phyloP scores from a whole-genome alignment of 305 asterid genomes.

The Euphrasia arctica region DNA sequence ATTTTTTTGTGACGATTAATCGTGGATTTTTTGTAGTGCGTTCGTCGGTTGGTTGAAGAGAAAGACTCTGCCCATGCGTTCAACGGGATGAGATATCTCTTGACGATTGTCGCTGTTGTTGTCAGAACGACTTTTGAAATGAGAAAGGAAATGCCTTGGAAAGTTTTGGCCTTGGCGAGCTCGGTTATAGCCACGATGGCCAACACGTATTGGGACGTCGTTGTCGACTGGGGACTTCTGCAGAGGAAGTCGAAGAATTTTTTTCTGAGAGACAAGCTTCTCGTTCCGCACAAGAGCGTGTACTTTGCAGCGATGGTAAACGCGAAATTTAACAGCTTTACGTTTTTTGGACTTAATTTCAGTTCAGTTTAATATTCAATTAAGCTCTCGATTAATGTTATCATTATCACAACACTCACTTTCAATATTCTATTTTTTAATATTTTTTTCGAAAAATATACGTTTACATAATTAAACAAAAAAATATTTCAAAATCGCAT shows the following conservation, averaged over 20 bases:
- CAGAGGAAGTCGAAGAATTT: slow-evolving; percentile 57
- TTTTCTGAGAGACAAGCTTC: slow-evolving; percentile 62
- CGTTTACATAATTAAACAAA: no score
- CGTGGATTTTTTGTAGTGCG: slow-evolving; percentile 38
- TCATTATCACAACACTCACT: no score
- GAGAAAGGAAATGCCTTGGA: slow-evolving; percentile 48
- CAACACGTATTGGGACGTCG: slow-evolving; percentile 82
- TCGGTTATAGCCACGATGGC: slow-evolving; percentile 51
- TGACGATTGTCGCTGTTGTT: slow-evolving; percentile 66
- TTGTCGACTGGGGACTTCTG: slow-evolving; percentile 81
- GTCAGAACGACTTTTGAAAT: slow-evolving; percentile 64
- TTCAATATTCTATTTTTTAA: no score
- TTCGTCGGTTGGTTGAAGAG: slow-evolving; percentile 72
- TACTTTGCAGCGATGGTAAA: slow-evolving; percentile 70
- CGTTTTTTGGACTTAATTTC: no score
- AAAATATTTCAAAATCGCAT: no score
- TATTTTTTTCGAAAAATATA: no score
- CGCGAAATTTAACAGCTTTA: background rate
- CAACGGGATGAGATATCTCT: slow-evolving; percentile 68
- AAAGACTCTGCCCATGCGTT: slow-evolving; percentile 47
- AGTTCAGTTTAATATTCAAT: no score
- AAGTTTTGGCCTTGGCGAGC: slow-evolving; percentile 58
- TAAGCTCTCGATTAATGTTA: no score
- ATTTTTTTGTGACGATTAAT: no score
- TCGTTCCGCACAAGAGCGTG: slow-evolving; percentile 45